Evolutionary conservation across 2,329 filamentous ascomycete species (phyloP), one percentile per base, ranked within the genome.

Genomic region (Trichophyton benhamiae): DNA sequence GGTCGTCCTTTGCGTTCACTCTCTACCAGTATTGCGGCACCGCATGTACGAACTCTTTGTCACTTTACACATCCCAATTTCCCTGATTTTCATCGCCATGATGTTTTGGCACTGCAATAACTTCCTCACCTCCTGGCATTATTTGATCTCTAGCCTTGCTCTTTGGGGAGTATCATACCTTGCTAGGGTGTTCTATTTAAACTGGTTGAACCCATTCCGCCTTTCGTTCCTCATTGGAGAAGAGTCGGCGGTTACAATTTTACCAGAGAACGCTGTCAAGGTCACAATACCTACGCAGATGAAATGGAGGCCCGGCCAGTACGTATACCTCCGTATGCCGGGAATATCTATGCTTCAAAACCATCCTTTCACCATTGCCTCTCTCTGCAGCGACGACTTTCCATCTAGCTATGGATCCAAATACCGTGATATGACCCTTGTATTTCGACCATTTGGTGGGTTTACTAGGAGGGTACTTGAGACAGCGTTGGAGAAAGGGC

Each of bases 51-150:
- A 97, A 72, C 74, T 90, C 0, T 97, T 97, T 69, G 84, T 92
- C 17, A 74, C 87, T 33, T 77, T 95, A 2, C 92, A 97, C 70
- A 83, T 91, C 0, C 91, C 92, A 0, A 87, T 90, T 8, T 87
- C 89, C 0, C 82, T 91, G 44, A 78, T 88, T 13, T 95, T 94
- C 69, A 78, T 96, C 5, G 91, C 82, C 1, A 82, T 95, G 71
- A 80, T 97, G 30, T 95, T 97, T 76, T 97, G 92, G 92, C 92
- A 97, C 73, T 94, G 89, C 68, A 88, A 91, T 74, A 96, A 96
- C 74, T 95, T 88, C 67, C 81, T 96, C 42, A 86, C 86, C 60
- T 95, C 91, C 0, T 96, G 91, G 91, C 80, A 83, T 69, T 97
- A 96, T 69, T 82, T 97, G 1, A 95, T 84, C 69, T 84, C 89